Conservation (phyloP, 2,329 filamentous ascomycete species). For the Aureobasidium pullulans region DNA sequence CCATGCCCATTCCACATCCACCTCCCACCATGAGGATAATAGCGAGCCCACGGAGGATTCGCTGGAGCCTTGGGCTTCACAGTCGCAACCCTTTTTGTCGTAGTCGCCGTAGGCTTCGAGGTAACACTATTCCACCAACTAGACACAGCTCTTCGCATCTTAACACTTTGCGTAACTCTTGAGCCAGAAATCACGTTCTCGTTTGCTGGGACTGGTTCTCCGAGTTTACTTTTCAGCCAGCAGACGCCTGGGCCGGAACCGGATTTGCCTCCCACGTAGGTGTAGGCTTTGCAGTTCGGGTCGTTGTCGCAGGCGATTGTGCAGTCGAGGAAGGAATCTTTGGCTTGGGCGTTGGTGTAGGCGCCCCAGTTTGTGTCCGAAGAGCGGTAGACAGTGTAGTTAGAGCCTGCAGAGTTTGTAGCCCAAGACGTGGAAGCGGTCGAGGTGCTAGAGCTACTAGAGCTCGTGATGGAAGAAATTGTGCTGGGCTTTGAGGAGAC, state of each 20-base stretch:
- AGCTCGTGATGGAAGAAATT: not conserved
- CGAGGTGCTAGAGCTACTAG: slow-evolving; percentile 5
- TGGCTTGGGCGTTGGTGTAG: slow-evolving; percentile 11
- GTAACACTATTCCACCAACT: slow-evolving; percentile 2
- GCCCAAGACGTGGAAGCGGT: not conserved
- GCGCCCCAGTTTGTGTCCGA: slow-evolving; percentile 14
- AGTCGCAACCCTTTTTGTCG: not conserved
- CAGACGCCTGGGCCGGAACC: slow-evolving; percentile 13
- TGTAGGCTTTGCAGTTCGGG: slow-evolving; percentile 16
- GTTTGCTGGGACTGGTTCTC: not conserved
- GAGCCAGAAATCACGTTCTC: slow-evolving; percentile 9
- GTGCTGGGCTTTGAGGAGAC: not conserved
- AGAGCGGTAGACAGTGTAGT: slow-evolving; percentile 12
- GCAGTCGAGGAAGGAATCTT: slow-evolving; percentile 15
- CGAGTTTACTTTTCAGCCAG: slow-evolving; percentile 16
- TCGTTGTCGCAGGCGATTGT: slow-evolving; percentile 14
- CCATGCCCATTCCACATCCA: slow-evolving; percentile 11
- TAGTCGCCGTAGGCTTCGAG: not conserved
- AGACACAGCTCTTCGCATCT: slow-evolving; percentile 1
- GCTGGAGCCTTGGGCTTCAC: not conserved
- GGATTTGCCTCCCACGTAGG: slow-evolving; percentile 14
- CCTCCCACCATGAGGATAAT: not conserved
- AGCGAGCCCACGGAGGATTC: not conserved
- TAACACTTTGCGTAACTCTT: not conserved
- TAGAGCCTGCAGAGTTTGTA: not conserved